phyloP scores from a whole-genome alignment of 2,329 filamentous ascomycete genomes.

The Coccinonectria pachysandricola region DNA sequence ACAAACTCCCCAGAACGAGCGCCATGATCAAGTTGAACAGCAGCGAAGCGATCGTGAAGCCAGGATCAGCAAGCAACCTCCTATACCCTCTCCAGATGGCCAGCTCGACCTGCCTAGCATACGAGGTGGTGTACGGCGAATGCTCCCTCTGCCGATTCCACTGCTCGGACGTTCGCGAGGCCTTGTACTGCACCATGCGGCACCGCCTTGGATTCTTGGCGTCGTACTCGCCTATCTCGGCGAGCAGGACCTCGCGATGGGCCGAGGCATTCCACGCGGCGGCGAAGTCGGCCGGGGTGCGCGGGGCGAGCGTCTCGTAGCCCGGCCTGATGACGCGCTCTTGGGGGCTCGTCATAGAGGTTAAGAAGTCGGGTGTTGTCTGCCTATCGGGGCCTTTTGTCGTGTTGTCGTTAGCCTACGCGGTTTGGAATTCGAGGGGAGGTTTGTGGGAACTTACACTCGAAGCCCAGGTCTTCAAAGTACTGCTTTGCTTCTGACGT shows the following conservation, averaged over 20 bases:
- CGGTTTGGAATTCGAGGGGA: too few relatives aligned
- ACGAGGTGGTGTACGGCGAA: conserved; percentile 38
- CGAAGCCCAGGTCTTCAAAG: conserved; percentile 37
- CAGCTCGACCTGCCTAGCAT: conserved; percentile 33
- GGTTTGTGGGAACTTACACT: conserved; percentile 11
- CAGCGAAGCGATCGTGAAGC: conserved; percentile 29
- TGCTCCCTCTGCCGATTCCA: conserved; percentile 28
- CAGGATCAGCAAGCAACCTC: conserved; percentile 28
- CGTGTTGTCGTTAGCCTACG: neutral
- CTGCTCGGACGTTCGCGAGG: conserved; percentile 14
- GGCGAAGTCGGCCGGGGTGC: conserved; percentile 28
- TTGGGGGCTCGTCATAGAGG: conserved; percentile 32
- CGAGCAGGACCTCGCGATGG: conserved; percentile 17
- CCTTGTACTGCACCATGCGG: conserved; percentile 13
- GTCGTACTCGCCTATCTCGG: conserved; percentile 21
- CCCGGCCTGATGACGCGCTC: conserved; percentile 24
- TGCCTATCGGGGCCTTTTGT: conserved; percentile 15
- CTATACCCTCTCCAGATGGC: conserved; percentile 31
- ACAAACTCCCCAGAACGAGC: conserved; percentile 43
- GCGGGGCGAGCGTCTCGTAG: conserved; percentile 23
- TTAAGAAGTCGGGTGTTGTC: conserved; percentile 18
- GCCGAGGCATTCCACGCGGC: conserved; percentile 21
- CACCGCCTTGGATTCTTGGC: conserved; percentile 8
- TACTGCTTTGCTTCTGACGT: conserved; percentile 47
- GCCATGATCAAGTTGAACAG: conserved; percentile 37